Percentiles rank a stretch among this genome's conserved stretches.
These are phyloP conservation scores for Apiospora hydei DNA, from an alignment of 2,329 filamentous ascomycete species.

Conservation along the genomic window DNA sequence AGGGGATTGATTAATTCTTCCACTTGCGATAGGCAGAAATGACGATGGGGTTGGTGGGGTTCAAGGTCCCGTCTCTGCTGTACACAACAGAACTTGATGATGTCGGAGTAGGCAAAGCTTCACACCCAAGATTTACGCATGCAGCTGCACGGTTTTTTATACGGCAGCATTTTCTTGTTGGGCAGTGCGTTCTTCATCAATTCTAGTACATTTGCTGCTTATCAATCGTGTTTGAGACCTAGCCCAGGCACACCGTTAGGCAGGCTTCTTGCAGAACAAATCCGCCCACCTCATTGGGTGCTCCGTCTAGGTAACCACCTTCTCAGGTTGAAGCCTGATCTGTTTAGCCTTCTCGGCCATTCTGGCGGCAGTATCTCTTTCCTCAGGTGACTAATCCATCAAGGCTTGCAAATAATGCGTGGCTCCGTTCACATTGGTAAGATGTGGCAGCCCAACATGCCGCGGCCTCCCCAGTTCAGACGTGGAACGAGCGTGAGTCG, in stretches of 20 bases:
- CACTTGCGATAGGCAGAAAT: constrained; percentile 3
- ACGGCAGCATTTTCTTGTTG: background rate
- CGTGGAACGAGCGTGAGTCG: constrained; percentile 77
- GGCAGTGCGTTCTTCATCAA: background rate
- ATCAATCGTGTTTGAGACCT: background rate
- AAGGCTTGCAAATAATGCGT: background rate
- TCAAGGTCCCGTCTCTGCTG: background rate
- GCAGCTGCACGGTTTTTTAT: background rate
- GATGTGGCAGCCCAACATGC: constrained; percentile 89
- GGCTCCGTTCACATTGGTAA: constrained; percentile 68
- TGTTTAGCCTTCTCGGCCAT: constrained; percentile 4
- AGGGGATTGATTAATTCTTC: background rate
- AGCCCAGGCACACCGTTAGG: constrained; percentile 8
- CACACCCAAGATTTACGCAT: background rate
- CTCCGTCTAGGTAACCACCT: background rate
- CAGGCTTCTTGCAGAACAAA: background rate
- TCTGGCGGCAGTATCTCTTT: background rate
- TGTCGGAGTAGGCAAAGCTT: background rate
- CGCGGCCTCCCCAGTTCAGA: constrained; percentile 88
- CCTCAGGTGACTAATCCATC: background rate
- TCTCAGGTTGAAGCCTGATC: background rate
- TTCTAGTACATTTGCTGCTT: background rate
- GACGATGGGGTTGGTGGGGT: background rate
- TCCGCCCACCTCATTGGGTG: background rate
- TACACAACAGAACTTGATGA: background rate